Evolutionary conservation across 495 filamentous ascomycete species (phyloP), one percentile per base, ranked within the genome.

Genomic region (Melanomma pulvis-pyrius): DNA sequence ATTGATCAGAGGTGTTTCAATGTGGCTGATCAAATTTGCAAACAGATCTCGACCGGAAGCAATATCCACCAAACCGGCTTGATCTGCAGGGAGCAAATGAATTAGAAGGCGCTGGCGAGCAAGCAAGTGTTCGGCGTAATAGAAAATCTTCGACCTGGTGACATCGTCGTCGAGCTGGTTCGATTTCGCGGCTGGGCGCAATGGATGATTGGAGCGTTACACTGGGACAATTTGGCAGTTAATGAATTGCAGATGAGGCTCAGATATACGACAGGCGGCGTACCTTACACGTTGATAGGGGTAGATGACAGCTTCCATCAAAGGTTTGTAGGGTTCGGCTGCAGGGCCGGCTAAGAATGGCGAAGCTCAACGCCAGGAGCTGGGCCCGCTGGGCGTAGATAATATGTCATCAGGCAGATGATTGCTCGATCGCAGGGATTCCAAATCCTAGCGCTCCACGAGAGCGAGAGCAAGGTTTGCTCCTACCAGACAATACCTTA

Each of bases 71-170:
- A 36, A 24, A 48, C 59, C 59, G 28, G 25, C 26, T 11, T 22
- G 59, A 52, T 61, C 59, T 61, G 59, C 59, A 52, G 29, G 51
- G 11, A 32, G 28, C 57, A 60, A 49, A 60, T 47, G 57, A 49
- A 44, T 25, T 13, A 48, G 41, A 25, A 26, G 26, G 24, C 22
- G 19, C 19, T 13, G 15, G 36, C 6, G 57, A 30, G 12, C 13
- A 13, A 13, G 22, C 57, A 34, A 24, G 24, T 7, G 36, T 24
- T 47, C 36, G 25, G 41, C 25, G 3, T 28, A 41, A 49, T 2
- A 44, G 22, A 60, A 39, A 30, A 11, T n/a, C 21, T 25, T 41
- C 24, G 41, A 60, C 39, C 26, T 30, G 36, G 51, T 60, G 57
- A 48, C 57, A 46, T 44, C 36, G 51, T 19, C 17, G 17, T n/a